Evolutionary conservation across 306 rosid genomes (phyloP).

Genomic region (Lupinus albus): DNA sequence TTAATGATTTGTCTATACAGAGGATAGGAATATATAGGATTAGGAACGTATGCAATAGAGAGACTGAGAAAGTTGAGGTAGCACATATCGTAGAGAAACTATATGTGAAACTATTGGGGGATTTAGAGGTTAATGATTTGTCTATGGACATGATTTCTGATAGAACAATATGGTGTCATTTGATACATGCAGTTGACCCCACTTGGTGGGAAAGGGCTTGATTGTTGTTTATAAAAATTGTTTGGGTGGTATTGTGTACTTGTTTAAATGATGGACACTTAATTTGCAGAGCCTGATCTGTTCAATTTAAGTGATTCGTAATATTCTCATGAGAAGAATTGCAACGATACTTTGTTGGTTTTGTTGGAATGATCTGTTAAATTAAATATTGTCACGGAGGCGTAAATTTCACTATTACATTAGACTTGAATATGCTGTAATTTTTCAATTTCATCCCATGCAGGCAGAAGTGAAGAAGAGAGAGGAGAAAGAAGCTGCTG

Average conservation of each 20-base stretch:
- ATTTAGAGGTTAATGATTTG: too few species aligned
- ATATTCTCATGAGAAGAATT: constrained; percentile 33
- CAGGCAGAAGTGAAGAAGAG: constrained; percentile 88
- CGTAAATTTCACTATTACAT: constrained; percentile 27
- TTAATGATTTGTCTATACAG: too few species aligned
- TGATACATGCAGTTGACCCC: too few species aligned
- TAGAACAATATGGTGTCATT: too few species aligned
- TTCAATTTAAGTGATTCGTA: constrained; percentile 25
- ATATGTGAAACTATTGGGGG: too few species aligned
- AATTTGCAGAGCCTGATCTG: constrained; percentile 25
- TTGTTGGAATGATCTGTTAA: constrained; percentile 10
- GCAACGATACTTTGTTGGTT: constrained; percentile 11
- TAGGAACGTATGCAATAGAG: too few species aligned
- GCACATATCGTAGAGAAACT: too few species aligned
- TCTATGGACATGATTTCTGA: too few species aligned
- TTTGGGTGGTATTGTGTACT: constrained; percentile 20
- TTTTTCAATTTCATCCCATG: constrained; percentile 33
- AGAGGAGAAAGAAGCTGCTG: constrained; percentile 98
- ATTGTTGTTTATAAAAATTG: background rate
- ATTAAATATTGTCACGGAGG: constrained; percentile 13
- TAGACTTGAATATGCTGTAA: constrained; percentile 26
- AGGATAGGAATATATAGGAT: too few species aligned
- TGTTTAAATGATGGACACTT: background rate
- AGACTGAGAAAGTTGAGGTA: too few species aligned
- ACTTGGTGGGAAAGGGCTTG: too few species aligned